Percentiles rank a stretch among this genome's conserved stretches.
Conservation (phyloP, 192 early-diverging fungal species). For the Neocallimastix lanati region DNA sequence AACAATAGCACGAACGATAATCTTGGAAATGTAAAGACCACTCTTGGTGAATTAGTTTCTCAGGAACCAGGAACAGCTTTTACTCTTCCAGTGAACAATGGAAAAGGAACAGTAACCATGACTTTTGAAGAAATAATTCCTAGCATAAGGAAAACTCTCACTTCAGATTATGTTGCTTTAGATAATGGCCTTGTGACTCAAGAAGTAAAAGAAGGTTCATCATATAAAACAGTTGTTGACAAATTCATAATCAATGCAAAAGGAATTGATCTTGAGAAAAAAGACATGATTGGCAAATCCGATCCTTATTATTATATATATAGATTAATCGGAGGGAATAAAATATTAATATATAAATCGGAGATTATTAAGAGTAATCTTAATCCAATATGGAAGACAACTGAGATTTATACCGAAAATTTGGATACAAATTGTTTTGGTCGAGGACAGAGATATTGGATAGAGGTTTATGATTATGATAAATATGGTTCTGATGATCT, state of each 20-base stretch:
- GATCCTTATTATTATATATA: not conserved
- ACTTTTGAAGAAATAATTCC: not conserved
- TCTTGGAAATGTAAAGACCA: not conserved
- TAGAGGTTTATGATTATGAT: not conserved
- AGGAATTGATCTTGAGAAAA: not conserved
- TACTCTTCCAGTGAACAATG: not conserved
- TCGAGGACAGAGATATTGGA: not conserved
- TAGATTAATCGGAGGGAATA: not conserved
- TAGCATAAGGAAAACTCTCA: not conserved
- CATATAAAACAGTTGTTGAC: not conserved
- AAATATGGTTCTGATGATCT: not conserved
- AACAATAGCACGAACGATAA: not conserved
- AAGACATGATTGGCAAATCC: not conserved
- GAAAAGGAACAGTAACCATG: not conserved
- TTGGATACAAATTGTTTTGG: not conserved
- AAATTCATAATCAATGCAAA: not conserved
- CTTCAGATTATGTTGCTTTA: not conserved
- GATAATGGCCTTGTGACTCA: not conserved
- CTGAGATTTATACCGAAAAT: not conserved
- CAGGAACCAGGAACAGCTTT: not conserved
- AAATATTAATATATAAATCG: not conserved
- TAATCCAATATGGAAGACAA: not conserved
- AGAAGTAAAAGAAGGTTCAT: not conserved
- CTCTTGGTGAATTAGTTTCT: not conserved
- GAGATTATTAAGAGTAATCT: not conserved